Evolutionary conservation across 1,139 yeast species (phyloP).

Genomic region (Zygosaccharomyces pseudobailii): DNA sequence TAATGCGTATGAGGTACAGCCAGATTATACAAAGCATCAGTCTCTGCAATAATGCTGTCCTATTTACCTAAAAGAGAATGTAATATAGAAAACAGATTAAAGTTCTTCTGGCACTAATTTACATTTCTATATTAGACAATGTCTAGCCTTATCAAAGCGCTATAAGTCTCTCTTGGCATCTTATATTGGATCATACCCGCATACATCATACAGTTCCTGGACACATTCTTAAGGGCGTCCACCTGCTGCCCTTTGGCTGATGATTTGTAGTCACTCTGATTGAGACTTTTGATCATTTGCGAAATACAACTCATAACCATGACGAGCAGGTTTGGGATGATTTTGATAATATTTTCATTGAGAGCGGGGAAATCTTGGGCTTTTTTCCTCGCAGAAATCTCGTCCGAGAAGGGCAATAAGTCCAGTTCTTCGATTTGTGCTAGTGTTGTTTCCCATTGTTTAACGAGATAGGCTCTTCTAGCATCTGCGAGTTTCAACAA

Average conservation of each 20-base stretch:
- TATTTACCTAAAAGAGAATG: neutral
- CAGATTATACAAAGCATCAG: slow-evolving; percentile 42
- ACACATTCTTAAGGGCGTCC: slow-evolving; percentile 55
- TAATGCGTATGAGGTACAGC: slow-evolving; percentile 74
- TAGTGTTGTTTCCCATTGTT: slow-evolving; percentile 61
- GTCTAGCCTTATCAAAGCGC: slow-evolving; percentile 68
- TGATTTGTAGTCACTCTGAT: slow-evolving; percentile 39
- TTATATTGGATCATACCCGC: slow-evolving; percentile 95
- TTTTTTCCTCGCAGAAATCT: slow-evolving; percentile 46
- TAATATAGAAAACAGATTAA: neutral
- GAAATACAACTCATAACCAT: slow-evolving; percentile 79
- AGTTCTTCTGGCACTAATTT: neutral
- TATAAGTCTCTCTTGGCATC: slow-evolving; percentile 89
- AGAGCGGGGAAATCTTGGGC: slow-evolving; percentile 57
- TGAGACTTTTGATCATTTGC: slow-evolving; percentile 48
- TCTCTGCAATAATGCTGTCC: slow-evolving; percentile 1
- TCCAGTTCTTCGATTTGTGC: slow-evolving; percentile 53
- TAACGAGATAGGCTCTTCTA: slow-evolving; percentile 53
- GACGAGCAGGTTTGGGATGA: slow-evolving; percentile 72
- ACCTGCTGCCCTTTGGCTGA: slow-evolving; percentile 52
- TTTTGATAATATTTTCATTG: slow-evolving; percentile 70
- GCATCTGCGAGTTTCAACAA: slow-evolving; percentile 65
- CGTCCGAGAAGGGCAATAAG: slow-evolving; percentile 52
- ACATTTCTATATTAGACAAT: slow-evolving; percentile 33
- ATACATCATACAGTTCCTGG: slow-evolving; percentile 85